Evolutionary conservation across 176 grass and related monocot species (phyloP), one percentile per base, ranked within the genome.

Genomic region (Carex myosuroides): DNA sequence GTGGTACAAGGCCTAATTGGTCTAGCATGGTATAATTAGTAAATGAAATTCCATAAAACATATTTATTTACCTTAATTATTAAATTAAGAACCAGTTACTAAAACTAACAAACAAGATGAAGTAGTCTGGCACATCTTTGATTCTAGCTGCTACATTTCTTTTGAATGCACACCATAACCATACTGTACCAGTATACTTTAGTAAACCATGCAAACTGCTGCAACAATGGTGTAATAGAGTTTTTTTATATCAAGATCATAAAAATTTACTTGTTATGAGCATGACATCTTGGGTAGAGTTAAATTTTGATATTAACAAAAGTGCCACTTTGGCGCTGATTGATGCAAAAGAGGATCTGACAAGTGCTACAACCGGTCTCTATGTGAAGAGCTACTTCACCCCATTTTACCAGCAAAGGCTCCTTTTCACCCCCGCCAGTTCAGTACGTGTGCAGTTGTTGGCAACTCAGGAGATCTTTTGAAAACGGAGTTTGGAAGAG

Each of bases 401-500:
- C 86, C 94, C 65, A 85, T 98, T 63, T 83, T 98, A 69, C 93
- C 93, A 76, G 96, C 96, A 65, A 95, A 84, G 69, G 92, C 92
- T 73, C 96, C 95, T 89, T 98, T 98, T 78, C 96, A 93, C 72
- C 96, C 93, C 22, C 91, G 81, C 56, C 96, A 98, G 80, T 98
- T 98, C 73, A 87, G 79, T 8, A 93, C 89, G 60, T 98, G 93
- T 84, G 96, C 96, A 46, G 91, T 98, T 82, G 93, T 98, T 89
- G 96, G 96, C 56, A 98, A 98, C 85, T 98, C 96, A 33, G 93
- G 93, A 46, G 96, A 98, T 90, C 89, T 98, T 79, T 88, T 98
- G 58, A 93, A 98, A 86, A 98, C 96, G 30, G 96, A 98, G 66
- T 98, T 98, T 85, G 96, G 96, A 79, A 83, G 78, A 88, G 96